These are phyloP conservation scores for Fusarium nisikadoi DNA, from an alignment of 2,329 filamentous ascomycete species.

Conservation along the genomic window DNA sequence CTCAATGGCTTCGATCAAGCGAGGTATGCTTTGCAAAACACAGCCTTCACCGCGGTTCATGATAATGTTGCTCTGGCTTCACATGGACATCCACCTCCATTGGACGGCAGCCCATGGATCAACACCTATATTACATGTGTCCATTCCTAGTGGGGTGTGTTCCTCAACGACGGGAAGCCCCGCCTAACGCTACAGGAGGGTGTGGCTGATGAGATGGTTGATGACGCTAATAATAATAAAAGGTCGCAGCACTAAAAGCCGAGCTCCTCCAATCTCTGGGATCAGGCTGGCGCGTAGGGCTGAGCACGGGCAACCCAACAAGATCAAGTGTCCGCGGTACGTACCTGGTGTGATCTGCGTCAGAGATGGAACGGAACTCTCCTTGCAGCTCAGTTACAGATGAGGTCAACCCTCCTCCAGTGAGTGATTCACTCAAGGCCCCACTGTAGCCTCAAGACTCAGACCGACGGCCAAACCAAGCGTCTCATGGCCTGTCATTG, in stretches of 20 bases:
- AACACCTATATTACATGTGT: not conserved
- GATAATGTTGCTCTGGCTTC: constrained; percentile 10
- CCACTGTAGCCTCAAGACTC: constrained; percentile 27
- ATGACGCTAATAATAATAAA: constrained; percentile 43
- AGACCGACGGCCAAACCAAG: constrained; percentile 30
- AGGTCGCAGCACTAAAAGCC: constrained; percentile 36
- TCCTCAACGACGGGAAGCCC: constrained; percentile 40
- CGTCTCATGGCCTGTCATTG: not conserved
- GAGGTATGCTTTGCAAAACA: constrained; percentile 12
- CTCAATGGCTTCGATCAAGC: not conserved
- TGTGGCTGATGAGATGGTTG: constrained; percentile 42
- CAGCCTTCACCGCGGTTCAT: constrained; percentile 37
- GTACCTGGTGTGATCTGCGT: constrained; percentile 10
- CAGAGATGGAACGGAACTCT: constrained; percentile 23
- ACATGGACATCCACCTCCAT: not conserved
- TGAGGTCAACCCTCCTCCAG: not conserved
- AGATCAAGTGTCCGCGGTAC: constrained; percentile 4
- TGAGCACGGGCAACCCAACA: constrained; percentile 40
- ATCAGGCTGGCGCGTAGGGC: constrained; percentile 42
- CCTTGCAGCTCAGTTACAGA: constrained; percentile 9
- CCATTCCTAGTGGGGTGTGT: constrained; percentile 32
- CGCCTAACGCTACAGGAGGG: constrained; percentile 29
- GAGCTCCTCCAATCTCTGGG: constrained; percentile 24
- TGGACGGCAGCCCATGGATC: not conserved
- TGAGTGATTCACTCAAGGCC: not conserved